Conservation (phyloP, 179 eudicot species). For the Heliamphora pulchella region DNA sequence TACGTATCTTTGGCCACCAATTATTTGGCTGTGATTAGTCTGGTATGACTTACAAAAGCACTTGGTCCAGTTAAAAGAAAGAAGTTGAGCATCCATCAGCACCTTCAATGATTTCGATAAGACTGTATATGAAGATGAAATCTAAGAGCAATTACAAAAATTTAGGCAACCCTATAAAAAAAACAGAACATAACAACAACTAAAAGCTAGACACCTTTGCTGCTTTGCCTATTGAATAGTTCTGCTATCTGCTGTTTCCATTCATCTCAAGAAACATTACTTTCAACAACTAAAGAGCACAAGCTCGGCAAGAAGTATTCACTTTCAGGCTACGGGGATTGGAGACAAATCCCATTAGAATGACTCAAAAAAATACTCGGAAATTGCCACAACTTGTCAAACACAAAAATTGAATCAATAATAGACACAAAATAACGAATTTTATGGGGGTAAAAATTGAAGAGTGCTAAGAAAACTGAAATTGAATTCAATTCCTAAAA, state of each 20-base stretch:
- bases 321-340: neutral
- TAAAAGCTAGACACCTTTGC: neutral
- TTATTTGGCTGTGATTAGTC: conserved; percentile 7
- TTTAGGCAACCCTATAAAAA: neutral
- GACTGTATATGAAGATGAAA: neutral
- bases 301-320: neutral
- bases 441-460: neutral
- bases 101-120: conserved; percentile 16
- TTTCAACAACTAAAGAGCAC: neutral
- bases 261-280: neutral
- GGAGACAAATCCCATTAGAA: neutral
- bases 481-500: too few relatives aligned
- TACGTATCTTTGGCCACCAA: neutral
- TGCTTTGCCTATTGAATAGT: neutral
- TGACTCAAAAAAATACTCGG: neutral
- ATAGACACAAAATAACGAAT: neutral
- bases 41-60: conserved; percentile 17
- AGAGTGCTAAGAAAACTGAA: neutral
- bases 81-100: conserved; percentile 30
- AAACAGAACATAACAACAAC: neutral
- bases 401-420: neutral
- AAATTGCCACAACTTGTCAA: neutral
- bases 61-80: conserved; percentile 28
- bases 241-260: neutral
- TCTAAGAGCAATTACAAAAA: neutral